Base-by-base conservation (phyloP, 2,329 filamentous ascomycete genomes). In the Stemphylium beticola region DNA sequence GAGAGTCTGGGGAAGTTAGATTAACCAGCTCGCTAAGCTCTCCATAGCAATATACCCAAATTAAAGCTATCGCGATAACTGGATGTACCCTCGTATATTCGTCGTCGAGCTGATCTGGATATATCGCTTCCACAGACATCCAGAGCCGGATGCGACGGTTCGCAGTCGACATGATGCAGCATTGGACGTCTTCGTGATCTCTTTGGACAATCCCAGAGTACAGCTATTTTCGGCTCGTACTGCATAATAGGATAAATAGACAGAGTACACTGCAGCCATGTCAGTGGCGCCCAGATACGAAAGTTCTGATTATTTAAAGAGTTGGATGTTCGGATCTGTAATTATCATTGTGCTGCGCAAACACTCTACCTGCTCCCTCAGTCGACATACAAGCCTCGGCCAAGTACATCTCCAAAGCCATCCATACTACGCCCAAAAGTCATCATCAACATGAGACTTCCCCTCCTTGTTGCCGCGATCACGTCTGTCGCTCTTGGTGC, bases 401-500 rank as follows among this genome's bases (percentile, higher is more conserved):
- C 17, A 32, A 15, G 41, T 38, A 29, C 8, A 14, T 17, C 18
- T 46, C 18, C 38, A 22, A 40, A 41, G 4, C 18, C 17, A 22
- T 14, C 8, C 24, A 8, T 24, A 14, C 3, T 12, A 24, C 14
- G 20, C n/a, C 34, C 36, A 39, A 20, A 15, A 40, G 22, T 18
- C 36, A 14, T 33, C 37, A 1, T 11, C 39, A 52, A 18, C 15
- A 66, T 66, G 64, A 63, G 59, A 49, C 40, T 59, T 9, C 40
- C 58, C 17, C 10, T 54, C 11, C 2, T 66, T 53, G 18, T 61
- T 41, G 47, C 62, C 18, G 50, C 60, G 2, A 49, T 70, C 37
- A 22, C 58, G 8, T 43, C 67, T 7, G 29, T 68, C 18, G 64
- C 49, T 4, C 46, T 70, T 11, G 60, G 61, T 12, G 50, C 53